Conservation (phyloP, 495 filamentous ascomycete genomes). For the Trichoderma orchidacearum region DNA sequence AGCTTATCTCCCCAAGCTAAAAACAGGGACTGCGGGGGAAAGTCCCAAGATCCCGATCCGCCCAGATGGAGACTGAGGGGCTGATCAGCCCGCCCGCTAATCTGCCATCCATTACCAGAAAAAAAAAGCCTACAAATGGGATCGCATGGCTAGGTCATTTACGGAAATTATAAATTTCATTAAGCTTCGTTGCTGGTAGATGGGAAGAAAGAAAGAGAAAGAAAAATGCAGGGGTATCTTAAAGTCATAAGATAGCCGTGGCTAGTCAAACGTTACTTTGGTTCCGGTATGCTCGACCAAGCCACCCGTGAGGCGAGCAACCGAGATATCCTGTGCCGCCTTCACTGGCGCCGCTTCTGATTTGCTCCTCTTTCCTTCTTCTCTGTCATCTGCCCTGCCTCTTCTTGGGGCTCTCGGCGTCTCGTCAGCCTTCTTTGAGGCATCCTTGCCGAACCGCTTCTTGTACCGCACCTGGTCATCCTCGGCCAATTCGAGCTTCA, state of each 20-base stretch:
- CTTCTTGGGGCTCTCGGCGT: slow-evolving; percentile 1
- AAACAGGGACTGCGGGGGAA: too few relatives aligned
- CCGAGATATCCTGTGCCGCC: slow-evolving; percentile 20
- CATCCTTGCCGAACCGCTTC: slow-evolving; percentile 77
- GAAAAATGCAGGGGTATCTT: not conserved
- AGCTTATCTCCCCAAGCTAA: too few relatives aligned
- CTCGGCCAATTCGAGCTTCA: slow-evolving; percentile 89
- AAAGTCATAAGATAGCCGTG: not conserved
- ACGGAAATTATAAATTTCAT: not conserved
- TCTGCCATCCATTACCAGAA: too few relatives aligned
- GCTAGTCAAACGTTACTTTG: slow-evolving; percentile 68
- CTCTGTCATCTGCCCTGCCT: slow-evolving; percentile 2
- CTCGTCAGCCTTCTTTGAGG: slow-evolving; percentile 6
- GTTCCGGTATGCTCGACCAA: slow-evolving; percentile 71
- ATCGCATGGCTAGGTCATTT: not conserved
- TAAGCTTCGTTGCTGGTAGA: not conserved
- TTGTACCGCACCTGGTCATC: slow-evolving; percentile 76
- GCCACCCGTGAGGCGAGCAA: slow-evolving; percentile 50
- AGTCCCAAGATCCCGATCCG: too few relatives aligned
- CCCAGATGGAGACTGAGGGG: too few relatives aligned
- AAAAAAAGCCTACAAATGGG: too few relatives aligned
- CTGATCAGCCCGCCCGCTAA: too few relatives aligned
- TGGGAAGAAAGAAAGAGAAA: not conserved
- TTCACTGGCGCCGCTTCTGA: slow-evolving; percentile 10
- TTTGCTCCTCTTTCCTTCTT: not conserved